These are phyloP conservation scores for Paecilomyces variotii DNA, from an alignment of 2,329 filamentous ascomycete genomes.

Conservation along the genomic window DNA sequence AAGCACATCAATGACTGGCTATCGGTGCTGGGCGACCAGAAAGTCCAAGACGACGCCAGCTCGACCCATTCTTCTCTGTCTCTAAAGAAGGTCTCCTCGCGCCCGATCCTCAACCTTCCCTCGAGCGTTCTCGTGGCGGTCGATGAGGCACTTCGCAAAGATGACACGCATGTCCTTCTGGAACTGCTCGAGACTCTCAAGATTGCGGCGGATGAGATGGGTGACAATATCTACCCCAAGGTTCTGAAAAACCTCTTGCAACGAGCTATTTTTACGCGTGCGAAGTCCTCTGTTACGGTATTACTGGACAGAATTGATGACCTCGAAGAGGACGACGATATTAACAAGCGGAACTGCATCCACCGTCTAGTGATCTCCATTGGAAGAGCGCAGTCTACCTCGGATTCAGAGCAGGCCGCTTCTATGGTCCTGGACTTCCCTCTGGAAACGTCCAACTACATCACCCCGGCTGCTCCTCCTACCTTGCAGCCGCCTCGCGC, in stretches of 20 bases:
- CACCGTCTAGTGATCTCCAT: conserved; percentile 90
- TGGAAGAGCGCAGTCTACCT: conserved; percentile 60
- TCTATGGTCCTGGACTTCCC: conserved; percentile 44
- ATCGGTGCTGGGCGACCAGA: conserved; percentile 68
- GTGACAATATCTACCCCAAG: conserved; percentile 63
- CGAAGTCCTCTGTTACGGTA: conserved; percentile 60
- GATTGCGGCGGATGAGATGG: conserved; percentile 44
- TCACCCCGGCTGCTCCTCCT: conserved; percentile 69
- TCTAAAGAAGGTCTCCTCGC: conserved; percentile 66
- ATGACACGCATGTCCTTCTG: conserved; percentile 32
- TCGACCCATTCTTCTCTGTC: conserved; percentile 64
- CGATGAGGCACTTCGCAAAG: conserved; percentile 33
- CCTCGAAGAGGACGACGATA: conserved; percentile 80
- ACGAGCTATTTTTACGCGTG: conserved; percentile 61
- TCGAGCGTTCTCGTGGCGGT: conserved; percentile 40
- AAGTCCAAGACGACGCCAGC: conserved; percentile 64
- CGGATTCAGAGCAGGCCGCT: conserved; percentile 44
- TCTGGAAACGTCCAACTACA: conserved; percentile 59
- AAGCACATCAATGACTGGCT: conserved; percentile 84
- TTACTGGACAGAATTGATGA: conserved; percentile 62
- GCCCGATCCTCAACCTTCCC: conserved; percentile 66
- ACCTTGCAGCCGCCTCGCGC: conserved; percentile 53
- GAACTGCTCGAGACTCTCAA: conserved; percentile 53
- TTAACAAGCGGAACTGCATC: conserved; percentile 88
- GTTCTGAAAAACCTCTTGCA: conserved; percentile 37